Evolutionary conservation across 106 monocot species (phyloP).

Genomic region (Amphibolis antarctica): DNA sequence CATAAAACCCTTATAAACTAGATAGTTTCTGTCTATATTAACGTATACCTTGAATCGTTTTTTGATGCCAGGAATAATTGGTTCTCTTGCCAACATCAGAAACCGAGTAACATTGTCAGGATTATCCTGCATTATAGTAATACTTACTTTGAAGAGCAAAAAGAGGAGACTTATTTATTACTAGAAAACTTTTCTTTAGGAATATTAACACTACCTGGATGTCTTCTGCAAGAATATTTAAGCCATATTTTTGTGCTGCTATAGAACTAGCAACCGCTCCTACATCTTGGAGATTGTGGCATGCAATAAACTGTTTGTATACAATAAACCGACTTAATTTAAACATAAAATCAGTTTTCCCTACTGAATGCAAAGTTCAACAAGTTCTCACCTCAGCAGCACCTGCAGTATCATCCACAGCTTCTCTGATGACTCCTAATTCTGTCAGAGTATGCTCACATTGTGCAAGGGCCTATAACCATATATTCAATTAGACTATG

Average conservation of each 20-base stretch:
- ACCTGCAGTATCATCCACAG: constrained; percentile 89
- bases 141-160: neutral
- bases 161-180: neutral
- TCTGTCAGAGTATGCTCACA: constrained; percentile 78
- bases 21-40: neutral
- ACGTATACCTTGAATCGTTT: constrained; percentile 66
- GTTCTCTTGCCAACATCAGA: constrained; percentile 90
- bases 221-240: constrained; percentile 66
- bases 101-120: constrained; percentile 86
- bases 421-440: constrained; percentile 71
- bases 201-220: constrained; percentile 52
- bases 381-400: constrained; percentile 62
- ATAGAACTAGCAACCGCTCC: constrained; percentile 85
- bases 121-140: constrained; percentile 53
- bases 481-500: neutral
- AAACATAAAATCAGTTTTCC: too few species aligned
- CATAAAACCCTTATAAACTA: neutral
- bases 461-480: constrained; percentile 86
- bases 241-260: constrained; percentile 69
- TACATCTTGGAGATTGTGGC: constrained; percentile 52
- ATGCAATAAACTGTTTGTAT: constrained; percentile 55
- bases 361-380: neutral
- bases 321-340: neutral
- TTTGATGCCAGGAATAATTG: constrained; percentile 63
- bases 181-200: neutral